Conservation (phyloP, 192 early-diverging fungal genomes). For the Linnemannia elongata region DNA sequence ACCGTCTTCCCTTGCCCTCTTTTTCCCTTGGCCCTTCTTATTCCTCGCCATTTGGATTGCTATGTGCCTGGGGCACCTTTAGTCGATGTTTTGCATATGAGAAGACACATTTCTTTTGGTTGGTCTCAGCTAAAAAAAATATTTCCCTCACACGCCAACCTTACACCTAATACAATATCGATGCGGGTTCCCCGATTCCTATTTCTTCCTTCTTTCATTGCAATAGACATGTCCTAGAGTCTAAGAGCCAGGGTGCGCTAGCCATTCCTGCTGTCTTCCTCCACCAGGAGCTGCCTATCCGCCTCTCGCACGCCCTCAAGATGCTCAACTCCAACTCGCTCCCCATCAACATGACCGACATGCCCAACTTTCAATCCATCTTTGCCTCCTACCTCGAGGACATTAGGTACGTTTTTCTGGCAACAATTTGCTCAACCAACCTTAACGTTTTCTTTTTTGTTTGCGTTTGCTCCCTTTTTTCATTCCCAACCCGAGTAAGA, state of each 20-base stretch:
- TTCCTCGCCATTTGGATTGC: neutral
- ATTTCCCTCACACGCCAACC: neutral
- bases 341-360: slow-evolving; percentile 60
- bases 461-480: neutral
- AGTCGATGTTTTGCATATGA: slow-evolving; percentile 21
- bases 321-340: slow-evolving; percentile 64
- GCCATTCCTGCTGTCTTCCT: slow-evolving; percentile 65
- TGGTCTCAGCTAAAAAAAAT: neutral
- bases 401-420: slow-evolving; percentile 46
- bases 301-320: slow-evolving; percentile 68
- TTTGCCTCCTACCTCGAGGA: slow-evolving; percentile 67
- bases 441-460: neutral
- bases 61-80: neutral
- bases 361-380: slow-evolving; percentile 62
- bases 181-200: neutral
- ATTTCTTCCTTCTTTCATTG: no score
- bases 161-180: neutral
- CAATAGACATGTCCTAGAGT: slow-evolving; percentile 53
- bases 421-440: neutral
- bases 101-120: neutral
- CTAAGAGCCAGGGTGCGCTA: slow-evolving; percentile 37
- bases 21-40: neutral
- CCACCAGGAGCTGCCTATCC: slow-evolving; percentile 71
- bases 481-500: neutral
- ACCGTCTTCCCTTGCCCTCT: neutral